Base-by-base conservation (phyloP, 352 stramenopile species). In the Globisporangium recalcitrans region DNA sequence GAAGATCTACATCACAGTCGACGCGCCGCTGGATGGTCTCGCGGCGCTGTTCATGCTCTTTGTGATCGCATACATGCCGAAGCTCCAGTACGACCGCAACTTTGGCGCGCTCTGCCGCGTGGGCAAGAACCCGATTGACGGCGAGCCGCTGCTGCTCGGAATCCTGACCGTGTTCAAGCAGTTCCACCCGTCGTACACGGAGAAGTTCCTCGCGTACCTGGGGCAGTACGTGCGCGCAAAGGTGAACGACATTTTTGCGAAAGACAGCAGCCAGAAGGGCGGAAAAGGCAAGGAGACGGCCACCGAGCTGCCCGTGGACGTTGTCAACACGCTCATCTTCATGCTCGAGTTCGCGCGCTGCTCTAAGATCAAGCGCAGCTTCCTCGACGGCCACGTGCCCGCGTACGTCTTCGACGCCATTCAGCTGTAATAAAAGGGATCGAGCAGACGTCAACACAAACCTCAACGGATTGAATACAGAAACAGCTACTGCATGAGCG, bases 1-100 rank as follows among this genome's bases (percentile, higher is more conserved):
- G 64, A 98, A 97, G 68, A 95, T 98, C 49, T 98, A 98, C 70
- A 90, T 98, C 66, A 96, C 83, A 5, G 90, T 96, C n/a, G 86
- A 95, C 32, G 82, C 82, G 34, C 91, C 93, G 32, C 68, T 98
- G 16, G 88, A 98, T 48, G 89, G 88, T 3, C 75, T 98, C n/a
- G 82, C 91, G 26, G 76, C 90, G 7, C 78, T 97, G 38, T 87
- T 97, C 34, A 90, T 98, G 73, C 77, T 98, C 9, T 97, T 98
- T 66, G 82, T 98, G 31, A 75, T 98, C 27, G 85, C 87, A 5
- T 97, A 98, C 67, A 92, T 97, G 74, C 90, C 87, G 26, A 97
- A 98, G 58, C 77, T 98, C n/a, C 73, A 93, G 65, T 97, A 97
- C 69, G 87, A 97, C 67, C 73, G 84, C 32, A 91, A 96, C 55